phyloP scores from a whole-genome alignment of 2,329 filamentous ascomycete species.

The Pyrenochaeta sp. region DNA sequence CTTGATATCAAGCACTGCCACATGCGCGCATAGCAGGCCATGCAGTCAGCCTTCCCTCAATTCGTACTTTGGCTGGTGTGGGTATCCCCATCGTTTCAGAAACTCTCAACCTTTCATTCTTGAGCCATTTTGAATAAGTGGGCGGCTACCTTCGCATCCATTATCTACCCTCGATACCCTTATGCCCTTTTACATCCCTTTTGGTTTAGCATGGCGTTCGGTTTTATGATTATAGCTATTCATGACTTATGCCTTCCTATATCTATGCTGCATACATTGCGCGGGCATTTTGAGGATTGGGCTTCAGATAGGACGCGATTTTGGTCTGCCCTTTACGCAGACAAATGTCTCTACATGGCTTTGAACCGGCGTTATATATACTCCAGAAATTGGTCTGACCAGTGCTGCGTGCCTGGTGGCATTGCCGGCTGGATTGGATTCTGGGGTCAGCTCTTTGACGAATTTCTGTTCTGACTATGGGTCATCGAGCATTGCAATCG shows the following conservation, averaged over 20 bases:
- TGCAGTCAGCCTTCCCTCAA: not conserved
- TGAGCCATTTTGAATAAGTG: not conserved
- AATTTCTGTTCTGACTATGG: conserved; percentile 19
- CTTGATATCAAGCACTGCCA: not conserved
- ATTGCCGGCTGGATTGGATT: conserved; percentile 6
- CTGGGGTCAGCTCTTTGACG: conserved; percentile 9
- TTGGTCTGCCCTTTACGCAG: not conserved
- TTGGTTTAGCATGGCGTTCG: conserved; percentile 35
- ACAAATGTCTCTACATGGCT: conserved; percentile 10
- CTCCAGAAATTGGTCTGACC: conserved; percentile 5
- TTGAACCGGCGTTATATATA: conserved; percentile 17
- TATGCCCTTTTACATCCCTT: conserved; percentile 12
- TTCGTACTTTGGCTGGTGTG: not conserved
- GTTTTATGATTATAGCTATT: conserved; percentile 20
- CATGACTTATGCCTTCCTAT: conserved; percentile 25
- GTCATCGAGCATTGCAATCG: conserved; percentile 24
- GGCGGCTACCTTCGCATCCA: not conserved
- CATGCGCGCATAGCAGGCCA: not conserved
- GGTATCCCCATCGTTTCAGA: not conserved
- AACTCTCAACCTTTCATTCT: not conserved
- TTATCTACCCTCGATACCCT: conserved; percentile 7
- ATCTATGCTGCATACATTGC: conserved; percentile 29
- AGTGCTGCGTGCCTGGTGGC: conserved; percentile 9
- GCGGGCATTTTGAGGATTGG: conserved; percentile 27
- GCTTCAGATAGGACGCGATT: conserved; percentile 7